Evolutionary conservation across 169 alveolate genomes (phyloP), one percentile per base, ranked within the genome.

Genomic region (Cryptosporidium ryanae): DNA sequence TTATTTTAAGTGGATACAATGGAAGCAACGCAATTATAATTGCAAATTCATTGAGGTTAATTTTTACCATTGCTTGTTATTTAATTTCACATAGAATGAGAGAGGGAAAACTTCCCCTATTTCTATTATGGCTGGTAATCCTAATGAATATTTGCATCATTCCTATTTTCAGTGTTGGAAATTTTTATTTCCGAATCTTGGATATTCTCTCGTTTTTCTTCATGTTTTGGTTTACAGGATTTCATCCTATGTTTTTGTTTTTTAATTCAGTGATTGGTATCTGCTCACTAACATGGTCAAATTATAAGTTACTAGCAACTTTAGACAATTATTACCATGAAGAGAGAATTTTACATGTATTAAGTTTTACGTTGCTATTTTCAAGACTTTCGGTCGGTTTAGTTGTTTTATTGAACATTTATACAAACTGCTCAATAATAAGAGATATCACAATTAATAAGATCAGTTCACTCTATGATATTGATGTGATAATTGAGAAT

Each of bases 1-100:
- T 76, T 43, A 61, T 76, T 76, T 76, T 76, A 23, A 76, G 87
- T 59, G 87, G 87, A 25, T 76, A 76, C 63, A 70, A 76, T 76
- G 87, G 87, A 0, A 59, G 71, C 34, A 76, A 76, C n/a, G 31
- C 68, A 15, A 59, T 76, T 70, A 61, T 76, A 25, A 76, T 76
- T 59, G 87, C 87, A 18, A 76, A 76, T 76, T 52, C 87, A 31
- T 34, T 76, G 50, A 76, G 87, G 34, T 63, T 76, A 27, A 61
- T 57, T 21, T 59, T 76, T 76, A 76, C 87, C 34, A 76, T 76
- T 38, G 87, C 71, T 18, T 76, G 87, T 43, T 76, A 76, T n/a
- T 76, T 76, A 50, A 64, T 76, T 76, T 76, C 76, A 17, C 71
- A 76, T 61, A 57, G 87, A 23, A 5, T 76, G 38, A 18, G 87